Percentiles rank a stretch among this genome's conserved stretches.
These are phyloP conservation scores for Crucihimalaya himalaica DNA, from an alignment of 345 rosid species.

Conservation along the genomic window DNA sequence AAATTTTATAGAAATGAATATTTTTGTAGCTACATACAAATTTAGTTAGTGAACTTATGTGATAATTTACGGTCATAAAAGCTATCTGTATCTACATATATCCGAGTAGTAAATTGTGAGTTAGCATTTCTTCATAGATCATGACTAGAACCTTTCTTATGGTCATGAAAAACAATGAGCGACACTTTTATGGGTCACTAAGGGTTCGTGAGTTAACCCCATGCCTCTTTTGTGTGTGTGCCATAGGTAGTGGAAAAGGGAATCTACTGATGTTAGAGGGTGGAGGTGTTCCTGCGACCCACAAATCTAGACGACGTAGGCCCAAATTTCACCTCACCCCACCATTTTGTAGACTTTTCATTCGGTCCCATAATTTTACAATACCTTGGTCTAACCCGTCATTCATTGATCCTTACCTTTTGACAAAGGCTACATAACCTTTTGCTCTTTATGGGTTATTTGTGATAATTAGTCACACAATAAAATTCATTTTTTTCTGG, in stretches of 20 bases:
- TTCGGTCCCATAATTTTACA: constrained; percentile 32
- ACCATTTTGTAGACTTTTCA: constrained; percentile 26
- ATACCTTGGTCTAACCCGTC: constrained; percentile 26
- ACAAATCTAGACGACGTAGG: constrained; percentile 38
- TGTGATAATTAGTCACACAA: constrained; percentile 15
- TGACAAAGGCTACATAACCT: constrained; percentile 14
- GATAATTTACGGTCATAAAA: not conserved
- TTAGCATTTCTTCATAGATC: not conserved
- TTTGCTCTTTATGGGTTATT: constrained; percentile 19
- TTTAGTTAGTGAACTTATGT: not conserved
- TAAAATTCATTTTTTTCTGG: not conserved
- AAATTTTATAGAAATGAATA: not conserved
- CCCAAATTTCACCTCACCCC: constrained; percentile 31
- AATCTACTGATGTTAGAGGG: constrained; percentile 34
- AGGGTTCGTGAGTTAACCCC: constrained; percentile 32
- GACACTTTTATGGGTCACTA: constrained; percentile 31
- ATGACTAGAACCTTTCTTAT: constrained; percentile 5
- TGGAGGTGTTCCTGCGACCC: constrained; percentile 40
- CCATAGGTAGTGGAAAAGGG: constrained; percentile 39
- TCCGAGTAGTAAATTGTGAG: not conserved
- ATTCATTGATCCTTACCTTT: constrained; percentile 23
- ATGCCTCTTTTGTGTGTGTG: constrained; percentile 39
- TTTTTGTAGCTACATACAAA: not conserved
- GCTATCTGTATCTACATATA: not conserved
- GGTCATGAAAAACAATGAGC: constrained; percentile 16